Base-by-base conservation (phyloP, 2,329 filamentous ascomycete genomes). In the Epichloe sylvatica region DNA sequence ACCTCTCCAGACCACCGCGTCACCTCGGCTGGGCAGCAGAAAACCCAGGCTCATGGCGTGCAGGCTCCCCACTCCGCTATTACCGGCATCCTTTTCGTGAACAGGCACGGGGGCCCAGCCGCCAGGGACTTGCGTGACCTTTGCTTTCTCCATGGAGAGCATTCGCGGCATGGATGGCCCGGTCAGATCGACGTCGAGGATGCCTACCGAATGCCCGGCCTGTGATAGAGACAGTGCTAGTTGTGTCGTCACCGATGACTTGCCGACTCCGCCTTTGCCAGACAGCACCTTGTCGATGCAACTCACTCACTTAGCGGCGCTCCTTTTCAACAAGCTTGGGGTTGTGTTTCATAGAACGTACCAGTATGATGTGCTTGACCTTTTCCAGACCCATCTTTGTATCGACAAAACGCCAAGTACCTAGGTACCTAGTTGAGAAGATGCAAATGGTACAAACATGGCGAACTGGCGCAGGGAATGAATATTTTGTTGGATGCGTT, bases 171-270 rank as follows among this genome's bases (percentile, higher is more conserved):
- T 97, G 15, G 90, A 96, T 15, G 92, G 92, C 0, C 92, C 92
- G 1, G 92, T 98, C 17, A 98, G 78, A 65, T 98, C 92, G 63
- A 97, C 83, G 65, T 98, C 92, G 57, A 98, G 84, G 30, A 98
- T 89, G 48, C 92, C 92, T 41, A 97, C 91, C 0, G 86, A 89
- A 64, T 91, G 79, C 51, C 91, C 91, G 55, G 86, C 80, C 1
- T 92, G 77, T 2, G 88, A 83, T 34, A 98, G 80, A 0, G 90
- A 89, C 37, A 98, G 78, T 8, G 92, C 92, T 15, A 98, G 81
- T 66, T 98, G 92, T 1, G 91, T 94, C 0, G 92, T 97, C n/a
- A 96, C 83, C 47, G 89, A 95, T 41, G 91, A 97, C 73, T 98
- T 98, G 51, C 92, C 92, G 19, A 98, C 92, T 58, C 92, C 92